phyloP scores from a whole-genome alignment of 2,329 filamentous ascomycete species.

The Magnaporthiopsis poae region DNA sequence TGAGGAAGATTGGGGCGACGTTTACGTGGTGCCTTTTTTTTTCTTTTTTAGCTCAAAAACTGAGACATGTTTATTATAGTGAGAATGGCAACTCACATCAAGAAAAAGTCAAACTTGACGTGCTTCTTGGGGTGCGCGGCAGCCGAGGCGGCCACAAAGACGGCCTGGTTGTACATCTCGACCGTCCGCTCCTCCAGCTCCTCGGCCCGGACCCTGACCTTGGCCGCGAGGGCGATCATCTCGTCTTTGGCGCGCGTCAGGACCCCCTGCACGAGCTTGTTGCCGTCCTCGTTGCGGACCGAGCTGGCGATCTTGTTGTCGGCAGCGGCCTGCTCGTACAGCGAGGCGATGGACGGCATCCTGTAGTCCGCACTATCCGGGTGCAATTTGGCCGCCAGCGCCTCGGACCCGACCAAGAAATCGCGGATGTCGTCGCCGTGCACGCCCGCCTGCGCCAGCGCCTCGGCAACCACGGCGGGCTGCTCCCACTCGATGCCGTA shows the following conservation, averaged over 20 bases:
- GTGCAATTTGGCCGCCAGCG: slow-evolving; percentile 25
- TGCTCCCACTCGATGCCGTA: slow-evolving; percentile 77
- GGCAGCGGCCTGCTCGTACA: slow-evolving; percentile 50
- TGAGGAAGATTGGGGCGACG: slow-evolving; percentile 60
- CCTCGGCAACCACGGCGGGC: slow-evolving; percentile 71
- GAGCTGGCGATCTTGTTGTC: slow-evolving; percentile 48
- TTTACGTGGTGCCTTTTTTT: slow-evolving; percentile 63
- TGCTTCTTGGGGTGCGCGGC: slow-evolving; percentile 55
- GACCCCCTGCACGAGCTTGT: slow-evolving; percentile 62
- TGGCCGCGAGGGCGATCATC: slow-evolving; percentile 50
- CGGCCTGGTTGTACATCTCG: slow-evolving; percentile 59
- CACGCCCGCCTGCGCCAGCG: slow-evolving; percentile 64
- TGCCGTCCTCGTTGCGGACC: slow-evolving; percentile 40
- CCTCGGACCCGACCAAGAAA: slow-evolving; percentile 46
- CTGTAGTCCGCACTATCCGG: background rate
- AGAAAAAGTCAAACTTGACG: slow-evolving; percentile 73
- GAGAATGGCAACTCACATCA: slow-evolving; percentile 34
- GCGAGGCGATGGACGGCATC: slow-evolving; percentile 39
- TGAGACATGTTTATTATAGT: too few species aligned
- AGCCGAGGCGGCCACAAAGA: slow-evolving; percentile 40
- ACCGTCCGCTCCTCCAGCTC: slow-evolving; percentile 45
- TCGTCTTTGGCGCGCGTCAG: slow-evolving; percentile 52
- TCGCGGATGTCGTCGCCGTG: slow-evolving; percentile 48
- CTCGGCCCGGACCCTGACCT: slow-evolving; percentile 45
- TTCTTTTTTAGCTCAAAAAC: too few species aligned